Evolutionary conservation across 345 rosid species (phyloP), one percentile per base, ranked within the genome.

Genomic region (Arabidopsis thaliana): DNA sequence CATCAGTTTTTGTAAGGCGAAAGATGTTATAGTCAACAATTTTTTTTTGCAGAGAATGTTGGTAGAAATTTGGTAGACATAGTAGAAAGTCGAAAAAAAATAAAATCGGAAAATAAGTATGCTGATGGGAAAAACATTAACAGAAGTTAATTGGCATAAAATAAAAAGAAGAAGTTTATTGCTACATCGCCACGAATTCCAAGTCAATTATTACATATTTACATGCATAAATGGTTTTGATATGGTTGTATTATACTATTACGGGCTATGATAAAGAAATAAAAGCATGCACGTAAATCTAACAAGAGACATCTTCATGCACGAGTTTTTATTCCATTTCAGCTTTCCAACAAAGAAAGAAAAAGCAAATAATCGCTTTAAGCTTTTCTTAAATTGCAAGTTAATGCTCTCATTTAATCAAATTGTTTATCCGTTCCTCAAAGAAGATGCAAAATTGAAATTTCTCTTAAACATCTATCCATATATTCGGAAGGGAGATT

Each of bases 291-390:
- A 78, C 71, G 67, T 77, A 71, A 59, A 65, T 59, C 72, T 49
- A 78, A 65, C 57, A 50, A 51, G 77, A 66, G 53, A 40, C 80
- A 78, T 72, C 81, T 72, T 59, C 77, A 72, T 72, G 77, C 81
- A 78, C 73, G 81, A 72, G 73, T 59, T 78, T 78, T 65, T 65
- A 78, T 78, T 78, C 81, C 73, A 58, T 59, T 78, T 59, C 69
- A 72, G 73, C 81, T 72, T 78, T 72, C 69, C 73, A 77, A 71
- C 61, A 37, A 71, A 71, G 48, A 72, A 59, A 78, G 69, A 59
- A 45, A 78, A 66, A 78, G 77, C 76, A 42, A 8, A 52, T 5
- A 33, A 62, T 44, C 50, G 12, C 72, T 78, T 78, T 78, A 46
- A 65, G n/a, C 73, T 71, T 78, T 65, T 65, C 63, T 65, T 71